These are phyloP conservation scores for Malus sylvestris DNA, from an alignment of 306 rosid species.

Conservation along the genomic window DNA sequence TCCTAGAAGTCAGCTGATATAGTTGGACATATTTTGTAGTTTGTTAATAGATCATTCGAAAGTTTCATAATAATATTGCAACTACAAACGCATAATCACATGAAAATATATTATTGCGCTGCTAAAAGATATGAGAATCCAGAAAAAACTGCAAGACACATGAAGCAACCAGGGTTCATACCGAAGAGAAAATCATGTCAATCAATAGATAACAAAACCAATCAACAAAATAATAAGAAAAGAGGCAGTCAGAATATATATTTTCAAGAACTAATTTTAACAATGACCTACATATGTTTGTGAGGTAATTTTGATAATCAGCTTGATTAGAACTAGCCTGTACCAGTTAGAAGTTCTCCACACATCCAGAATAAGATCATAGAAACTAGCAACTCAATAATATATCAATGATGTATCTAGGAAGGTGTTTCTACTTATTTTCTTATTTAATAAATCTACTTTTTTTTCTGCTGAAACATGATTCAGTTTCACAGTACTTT, in stretches of 20 bases:
- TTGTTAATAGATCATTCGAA: not conserved
- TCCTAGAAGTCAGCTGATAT: not conserved
- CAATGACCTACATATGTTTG: not conserved
- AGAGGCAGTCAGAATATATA: not conserved
- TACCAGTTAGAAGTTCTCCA: not conserved
- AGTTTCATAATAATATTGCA: not conserved
- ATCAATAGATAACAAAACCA: not conserved
- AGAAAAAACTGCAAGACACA: not conserved
- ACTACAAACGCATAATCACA: not conserved
- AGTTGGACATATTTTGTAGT: not conserved
- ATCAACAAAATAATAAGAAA: not conserved
- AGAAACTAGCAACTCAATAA: constrained; percentile 37
- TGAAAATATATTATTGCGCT: not conserved
- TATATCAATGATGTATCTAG: constrained; percentile 59
- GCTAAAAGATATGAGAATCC: not conserved
- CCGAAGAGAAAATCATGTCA: not conserved
- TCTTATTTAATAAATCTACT: constrained; percentile 41
- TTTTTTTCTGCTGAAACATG: constrained; percentile 47
- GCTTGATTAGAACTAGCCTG: not conserved
- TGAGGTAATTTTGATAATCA: not conserved
- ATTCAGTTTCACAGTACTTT: constrained; percentile 32
- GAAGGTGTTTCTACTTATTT: constrained; percentile 1
- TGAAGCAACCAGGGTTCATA: not conserved
- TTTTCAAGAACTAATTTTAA: not conserved
- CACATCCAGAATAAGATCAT: not conserved